Conservation (phyloP, 345 rosid species). For the Populus deltoides region DNA sequence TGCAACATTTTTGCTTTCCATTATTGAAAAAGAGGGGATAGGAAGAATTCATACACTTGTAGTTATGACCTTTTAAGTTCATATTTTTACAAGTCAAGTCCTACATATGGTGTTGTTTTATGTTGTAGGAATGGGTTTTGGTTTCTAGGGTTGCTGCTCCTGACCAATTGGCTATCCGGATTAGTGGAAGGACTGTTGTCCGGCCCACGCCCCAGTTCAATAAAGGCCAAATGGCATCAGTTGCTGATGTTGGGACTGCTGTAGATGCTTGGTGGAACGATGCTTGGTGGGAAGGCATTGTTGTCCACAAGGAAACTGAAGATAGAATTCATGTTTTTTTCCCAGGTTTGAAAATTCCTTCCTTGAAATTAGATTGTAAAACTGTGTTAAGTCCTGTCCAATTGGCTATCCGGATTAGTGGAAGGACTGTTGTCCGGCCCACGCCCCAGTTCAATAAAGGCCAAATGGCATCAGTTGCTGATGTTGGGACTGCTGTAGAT, state of each 20-base stretch:
- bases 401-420: constrained; percentile 42
- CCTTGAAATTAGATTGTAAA: not conserved
- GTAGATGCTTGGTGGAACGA: constrained; percentile 88
- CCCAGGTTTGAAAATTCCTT: constrained; percentile 53
- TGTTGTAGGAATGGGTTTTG: constrained; percentile 71
- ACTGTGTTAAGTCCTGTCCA: not conserved
- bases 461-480: constrained; percentile 21
- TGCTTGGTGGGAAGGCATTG: constrained; percentile 93
- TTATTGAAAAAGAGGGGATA: not conserved
- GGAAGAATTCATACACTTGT: not conserved
- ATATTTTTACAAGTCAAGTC: too few species aligned
- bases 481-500: constrained; percentile 67
- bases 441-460: constrained; percentile 12
- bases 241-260: constrained; percentile 48
- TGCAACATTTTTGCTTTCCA: not conserved
- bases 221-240: constrained; percentile 19
- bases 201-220: constrained; percentile 40
- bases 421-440: constrained; percentile 62
- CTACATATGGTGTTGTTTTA: not conserved
- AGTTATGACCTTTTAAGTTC: not conserved
- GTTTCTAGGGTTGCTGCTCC: constrained; percentile 48
- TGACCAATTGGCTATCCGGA: constrained; percentile 51
- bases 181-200: constrained; percentile 48
- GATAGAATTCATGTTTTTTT: constrained; percentile 56
- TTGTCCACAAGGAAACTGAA: constrained; percentile 46